Evolutionary conservation across 75 land plant genomes (phyloP).

Genomic region (Cunninghamia lanceolata): DNA sequence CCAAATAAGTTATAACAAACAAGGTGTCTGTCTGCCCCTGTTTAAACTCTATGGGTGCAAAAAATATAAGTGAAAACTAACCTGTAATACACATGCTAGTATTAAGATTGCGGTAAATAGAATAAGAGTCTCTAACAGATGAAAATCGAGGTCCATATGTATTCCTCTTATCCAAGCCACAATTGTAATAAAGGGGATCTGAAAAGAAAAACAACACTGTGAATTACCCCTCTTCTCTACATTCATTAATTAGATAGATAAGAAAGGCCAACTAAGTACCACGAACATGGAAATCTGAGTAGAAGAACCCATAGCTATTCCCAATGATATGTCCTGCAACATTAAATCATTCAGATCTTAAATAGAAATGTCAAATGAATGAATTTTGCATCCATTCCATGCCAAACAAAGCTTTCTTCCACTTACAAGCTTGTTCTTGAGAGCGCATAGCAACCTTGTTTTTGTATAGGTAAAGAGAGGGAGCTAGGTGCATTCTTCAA

Average conservation of each 20-base stretch:
- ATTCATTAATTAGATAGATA: not conserved
- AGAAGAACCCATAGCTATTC: conserved; percentile 73
- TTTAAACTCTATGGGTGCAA: not conserved
- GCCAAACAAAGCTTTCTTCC: not conserved
- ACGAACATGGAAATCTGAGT: conserved; percentile 72
- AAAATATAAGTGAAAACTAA: not conserved
- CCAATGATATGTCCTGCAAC: conserved; percentile 83
- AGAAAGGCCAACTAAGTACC: conserved; percentile 23
- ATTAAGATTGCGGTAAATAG: conserved; percentile 41
- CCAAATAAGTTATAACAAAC: too few species aligned
- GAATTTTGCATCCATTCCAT: not conserved
- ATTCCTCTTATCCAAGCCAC: conserved; percentile 67
- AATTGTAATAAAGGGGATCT: conserved; percentile 52
- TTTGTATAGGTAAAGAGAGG: too few species aligned
- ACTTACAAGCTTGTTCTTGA: conserved; percentile 91
- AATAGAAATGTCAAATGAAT: not conserved
- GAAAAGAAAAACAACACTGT: not conserved
- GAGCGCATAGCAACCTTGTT: conserved; percentile 93
- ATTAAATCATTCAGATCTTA: not conserved
- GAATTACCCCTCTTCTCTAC: not conserved
- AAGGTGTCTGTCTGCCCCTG: too few species aligned
- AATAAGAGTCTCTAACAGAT: conserved; percentile 51
- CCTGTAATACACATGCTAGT: conserved; percentile 55
- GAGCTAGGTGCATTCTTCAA: too few species aligned
- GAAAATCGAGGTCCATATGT: conserved; percentile 57